Evolutionary conservation across 208 protist genomes (phyloP), one percentile per base, ranked within the genome.

Genomic region (Trypanosoma congolense): DNA sequence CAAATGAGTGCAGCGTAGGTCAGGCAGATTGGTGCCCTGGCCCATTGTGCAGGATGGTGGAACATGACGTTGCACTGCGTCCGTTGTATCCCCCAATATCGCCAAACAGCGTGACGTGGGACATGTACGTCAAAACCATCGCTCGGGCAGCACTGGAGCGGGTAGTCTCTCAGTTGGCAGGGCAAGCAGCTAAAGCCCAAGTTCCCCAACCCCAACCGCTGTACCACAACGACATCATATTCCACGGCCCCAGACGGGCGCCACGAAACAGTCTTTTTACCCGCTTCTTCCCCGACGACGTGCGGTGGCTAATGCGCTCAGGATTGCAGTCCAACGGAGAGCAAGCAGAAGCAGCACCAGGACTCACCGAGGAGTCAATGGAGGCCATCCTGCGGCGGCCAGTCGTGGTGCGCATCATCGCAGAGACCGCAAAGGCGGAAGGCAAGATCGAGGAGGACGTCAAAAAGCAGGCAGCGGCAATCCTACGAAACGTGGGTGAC

Each of bases 401-500:
- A 9, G 45, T 70, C 53, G 55, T 96, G 6, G 63, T 77, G 46
- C 44, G 48, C n/a, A 29, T 72, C 28, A 74, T 88, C 22, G 73
- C 56, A 9, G 64, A 64, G 28, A 40, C 69, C 28, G 75, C 80
- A 41, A 56, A 70, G 16, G 67, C 66, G 30, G 73, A 89, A 25
- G 72, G 72, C 10, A 52, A 57, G 18, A 45, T 61, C 0, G 61
- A 52, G 18, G 71, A 65, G 18, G 70, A 70, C 42, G 75, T 93
- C 21, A 61, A 61, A 59, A 56, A 55, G 35, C 80, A 74, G 5
- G 77, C 89, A 0, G 59, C 61, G 24, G 21, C 36, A n/a, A 83
- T 96, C 60, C 70, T 96, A 9, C 58, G 75, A 3, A 58, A 70
- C 18, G 77, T 90, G 53, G 89, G 89, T 16, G 89, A 93, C 63